Conservation (phyloP, 257 asterid genomes). For the Solanum commersonii region DNA sequence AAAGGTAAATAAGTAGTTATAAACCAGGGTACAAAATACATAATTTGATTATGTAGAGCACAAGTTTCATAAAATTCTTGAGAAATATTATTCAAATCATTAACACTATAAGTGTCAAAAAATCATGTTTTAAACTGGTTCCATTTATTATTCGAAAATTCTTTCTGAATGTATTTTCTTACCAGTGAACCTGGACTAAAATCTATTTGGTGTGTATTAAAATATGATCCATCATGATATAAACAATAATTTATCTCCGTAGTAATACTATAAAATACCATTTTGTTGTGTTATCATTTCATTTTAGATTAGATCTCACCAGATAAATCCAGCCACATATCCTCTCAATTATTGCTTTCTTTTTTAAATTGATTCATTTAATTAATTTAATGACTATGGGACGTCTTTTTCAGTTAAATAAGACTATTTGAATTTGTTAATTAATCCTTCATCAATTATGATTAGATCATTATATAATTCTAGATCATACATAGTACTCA, state of each 20-base stretch:
- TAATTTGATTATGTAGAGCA: too few relatives aligned
- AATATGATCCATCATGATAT: neutral
- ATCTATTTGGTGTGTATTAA: neutral
- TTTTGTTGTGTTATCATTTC: neutral
- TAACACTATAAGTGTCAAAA: too few relatives aligned
- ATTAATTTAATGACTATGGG: neutral
- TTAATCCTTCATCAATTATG: neutral
- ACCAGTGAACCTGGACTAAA: neutral
- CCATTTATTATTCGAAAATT: too few relatives aligned
- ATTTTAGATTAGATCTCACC: neutral
- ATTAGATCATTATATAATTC: neutral
- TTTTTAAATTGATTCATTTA: neutral
- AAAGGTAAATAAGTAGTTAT: too few relatives aligned
- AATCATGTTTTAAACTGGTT: too few relatives aligned
- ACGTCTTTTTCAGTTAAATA: neutral
- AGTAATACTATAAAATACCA: neutral
- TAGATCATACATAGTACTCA: neutral
- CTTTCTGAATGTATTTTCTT: too few relatives aligned
- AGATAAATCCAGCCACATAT: neutral
- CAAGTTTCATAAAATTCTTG: too few relatives aligned
- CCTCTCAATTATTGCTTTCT: neutral
- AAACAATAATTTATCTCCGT: neutral
- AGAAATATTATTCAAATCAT: too few relatives aligned
- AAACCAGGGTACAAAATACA: too few relatives aligned
- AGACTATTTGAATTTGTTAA: neutral